phyloP scores from a whole-genome alignment of 345 rosid genomes.

The Eucalyptus dawsonii region DNA sequence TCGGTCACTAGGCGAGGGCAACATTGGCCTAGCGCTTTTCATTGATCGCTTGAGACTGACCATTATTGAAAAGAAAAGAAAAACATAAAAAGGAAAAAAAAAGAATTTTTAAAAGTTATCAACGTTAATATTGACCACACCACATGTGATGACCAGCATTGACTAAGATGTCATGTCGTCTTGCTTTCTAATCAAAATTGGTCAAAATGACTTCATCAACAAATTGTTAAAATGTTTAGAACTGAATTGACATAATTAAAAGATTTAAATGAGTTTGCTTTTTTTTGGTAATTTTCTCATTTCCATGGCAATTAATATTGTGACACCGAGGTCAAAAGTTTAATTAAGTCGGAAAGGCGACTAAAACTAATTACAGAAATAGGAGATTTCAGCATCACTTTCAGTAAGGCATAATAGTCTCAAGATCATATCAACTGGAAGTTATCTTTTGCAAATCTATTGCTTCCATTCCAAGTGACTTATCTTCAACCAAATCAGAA shows the following conservation, averaged over 20 bases:
- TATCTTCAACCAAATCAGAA: not conserved
- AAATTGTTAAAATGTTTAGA: not conserved
- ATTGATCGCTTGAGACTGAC: rapidly evolving
- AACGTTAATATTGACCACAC: rapidly evolving
- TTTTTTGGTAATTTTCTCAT: not conserved
- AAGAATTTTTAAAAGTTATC: not conserved
- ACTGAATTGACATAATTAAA: rapidly evolving
- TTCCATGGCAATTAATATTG: too few species aligned
- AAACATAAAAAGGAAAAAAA: not conserved
- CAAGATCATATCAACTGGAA: not conserved
- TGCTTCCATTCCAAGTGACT: not conserved
- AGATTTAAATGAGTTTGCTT: rapidly evolving
- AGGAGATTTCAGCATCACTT: not conserved
- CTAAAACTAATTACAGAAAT: not conserved
- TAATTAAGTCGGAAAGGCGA: not conserved
- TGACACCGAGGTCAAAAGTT: not conserved
- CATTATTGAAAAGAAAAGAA: rapidly evolving
- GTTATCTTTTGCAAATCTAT: not conserved
- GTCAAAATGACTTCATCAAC: rapidly evolving
- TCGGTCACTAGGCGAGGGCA: rapidly evolving
- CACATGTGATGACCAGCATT: rapidly evolving
- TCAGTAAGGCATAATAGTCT: not conserved
- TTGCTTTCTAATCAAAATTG: not conserved
- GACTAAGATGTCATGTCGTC: rapidly evolving
- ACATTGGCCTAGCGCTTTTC: rapidly evolving